A percentile compares a stretch with the other conserved stretches of the same genome.
Evolutionary conservation across 345 rosid species (phyloP).

Genomic region (Pistacia vera): DNA sequence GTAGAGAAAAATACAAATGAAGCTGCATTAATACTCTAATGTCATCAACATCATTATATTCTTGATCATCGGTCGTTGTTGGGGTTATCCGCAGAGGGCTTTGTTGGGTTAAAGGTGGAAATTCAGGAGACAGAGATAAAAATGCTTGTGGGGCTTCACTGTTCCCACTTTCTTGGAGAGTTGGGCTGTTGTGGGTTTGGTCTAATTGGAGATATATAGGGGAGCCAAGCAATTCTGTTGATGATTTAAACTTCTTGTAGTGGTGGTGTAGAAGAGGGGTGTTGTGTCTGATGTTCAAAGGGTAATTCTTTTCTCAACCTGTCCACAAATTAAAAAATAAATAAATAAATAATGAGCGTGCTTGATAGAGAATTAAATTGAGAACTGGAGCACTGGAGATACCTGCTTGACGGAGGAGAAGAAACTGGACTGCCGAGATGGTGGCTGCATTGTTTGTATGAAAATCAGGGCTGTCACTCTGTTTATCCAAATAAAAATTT

Average conservation of each 20-base stretch:
- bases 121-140: slow-evolving; percentile 34
- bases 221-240: slow-evolving; percentile 34
- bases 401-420: slow-evolving; percentile 53
- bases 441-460: slow-evolving; percentile 28
- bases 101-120: slow-evolving; percentile 17
- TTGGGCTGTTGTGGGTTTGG: slow-evolving; percentile 5
- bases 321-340: not conserved
- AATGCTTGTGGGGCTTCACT: slow-evolving; percentile 45
- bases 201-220: slow-evolving; percentile 38
- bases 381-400: not conserved
- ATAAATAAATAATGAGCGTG: not conserved
- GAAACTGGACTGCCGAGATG: slow-evolving; percentile 34
- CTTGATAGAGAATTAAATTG: not conserved
- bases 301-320: slow-evolving; percentile 47
- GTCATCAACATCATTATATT: slow-evolving; percentile 24
- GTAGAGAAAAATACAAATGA: too few species aligned
- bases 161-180: slow-evolving; percentile 43
- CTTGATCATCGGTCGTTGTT: not conserved
- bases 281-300: slow-evolving; percentile 26
- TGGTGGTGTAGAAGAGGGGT: slow-evolving; percentile 3
- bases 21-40: slow-evolving; percentile 34
- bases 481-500: too few species aligned
- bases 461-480: too few species aligned
- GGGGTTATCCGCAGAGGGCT: slow-evolving; percentile 21
- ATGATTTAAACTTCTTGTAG: slow-evolving; percentile 9